Percentiles rank a stretch among this genome's conserved stretches.
phyloP scores from a whole-genome alignment of 805 yeast genomes.

The Zygosaccharomyces bisporus region DNA sequence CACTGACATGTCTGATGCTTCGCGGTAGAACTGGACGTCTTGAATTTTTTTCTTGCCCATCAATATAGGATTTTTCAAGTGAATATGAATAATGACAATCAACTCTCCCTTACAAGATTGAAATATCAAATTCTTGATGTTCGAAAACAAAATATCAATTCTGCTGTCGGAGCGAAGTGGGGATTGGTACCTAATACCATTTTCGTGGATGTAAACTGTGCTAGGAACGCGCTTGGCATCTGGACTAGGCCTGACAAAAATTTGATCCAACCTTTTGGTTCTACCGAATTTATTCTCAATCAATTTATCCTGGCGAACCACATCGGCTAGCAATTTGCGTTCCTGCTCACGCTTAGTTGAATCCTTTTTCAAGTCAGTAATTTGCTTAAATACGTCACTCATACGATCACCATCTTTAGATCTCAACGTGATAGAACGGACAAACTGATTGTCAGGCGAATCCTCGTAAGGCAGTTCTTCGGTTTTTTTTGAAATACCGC shows the following conservation, averaged over 20 bases:
- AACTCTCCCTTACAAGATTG: constrained; percentile 96
- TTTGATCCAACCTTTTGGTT: constrained; percentile 80
- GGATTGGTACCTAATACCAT: constrained; percentile 91
- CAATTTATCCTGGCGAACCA: constrained; percentile 85
- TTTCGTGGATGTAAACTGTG: constrained; percentile 83
- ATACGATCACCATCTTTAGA: constrained; percentile 88
- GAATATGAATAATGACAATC: constrained; percentile 87
- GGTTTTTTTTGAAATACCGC: constrained; percentile 62
- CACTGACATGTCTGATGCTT: constrained; percentile 91
- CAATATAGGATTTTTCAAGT: constrained; percentile 87
- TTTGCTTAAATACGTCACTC: constrained; percentile 83
- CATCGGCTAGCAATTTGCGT: constrained; percentile 88
- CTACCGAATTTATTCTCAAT: constrained; percentile 79
- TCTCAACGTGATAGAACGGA: constrained; percentile 82
- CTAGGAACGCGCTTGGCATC: constrained; percentile 97
- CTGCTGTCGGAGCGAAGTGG: constrained; percentile 79
- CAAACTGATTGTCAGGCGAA: constrained; percentile 76
- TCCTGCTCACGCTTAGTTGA: constrained; percentile 88
- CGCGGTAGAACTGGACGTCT: constrained; percentile 94
- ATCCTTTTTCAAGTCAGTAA: constrained; percentile 87
- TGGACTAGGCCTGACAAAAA: constrained; percentile 91
- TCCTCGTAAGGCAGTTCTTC: constrained; percentile 90
- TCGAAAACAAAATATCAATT: constrained; percentile 83
- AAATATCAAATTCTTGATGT: constrained; percentile 89
- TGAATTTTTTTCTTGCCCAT: constrained; percentile 93